phyloP scores from a whole-genome alignment of 805 yeast genomes.

The Maudiozyma serrabonitensis region DNA sequence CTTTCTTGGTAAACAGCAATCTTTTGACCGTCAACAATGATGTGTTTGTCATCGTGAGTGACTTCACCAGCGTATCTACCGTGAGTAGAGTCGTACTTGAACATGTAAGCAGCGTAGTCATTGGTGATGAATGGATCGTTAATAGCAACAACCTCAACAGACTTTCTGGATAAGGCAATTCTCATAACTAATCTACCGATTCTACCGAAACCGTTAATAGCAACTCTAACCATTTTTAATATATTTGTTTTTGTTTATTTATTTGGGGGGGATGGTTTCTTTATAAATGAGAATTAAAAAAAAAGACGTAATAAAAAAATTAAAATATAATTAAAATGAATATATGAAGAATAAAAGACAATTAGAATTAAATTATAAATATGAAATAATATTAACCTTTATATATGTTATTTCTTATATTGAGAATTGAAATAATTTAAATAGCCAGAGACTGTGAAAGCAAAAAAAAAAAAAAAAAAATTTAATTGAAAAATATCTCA shows the following conservation, averaged over 20 bases:
- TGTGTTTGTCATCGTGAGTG: slow-evolving; percentile 39
- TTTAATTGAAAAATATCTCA: no score
- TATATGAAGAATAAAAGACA: neutral
- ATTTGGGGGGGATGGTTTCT: neutral
- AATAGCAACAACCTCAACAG: slow-evolving; percentile 52
- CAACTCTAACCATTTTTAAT: slow-evolving; percentile 31
- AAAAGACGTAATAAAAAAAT: neutral
- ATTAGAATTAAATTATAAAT: neutral
- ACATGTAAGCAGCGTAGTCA: slow-evolving; percentile 66
- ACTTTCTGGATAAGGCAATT: slow-evolving; percentile 45
- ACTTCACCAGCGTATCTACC: slow-evolving; percentile 56
- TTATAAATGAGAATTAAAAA: neutral
- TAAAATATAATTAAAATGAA: neutral
- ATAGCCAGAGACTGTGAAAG: no score
- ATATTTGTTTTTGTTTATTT: slow-evolving; percentile 3
- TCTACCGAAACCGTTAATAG: slow-evolving; percentile 70
- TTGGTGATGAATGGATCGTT: slow-evolving; percentile 62
- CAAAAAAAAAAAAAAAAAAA: no score
- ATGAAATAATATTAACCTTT: neutral
- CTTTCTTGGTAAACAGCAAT: slow-evolving; percentile 50
- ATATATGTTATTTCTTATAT: neutral
- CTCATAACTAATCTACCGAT: slow-evolving; percentile 62
- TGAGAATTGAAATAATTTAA: neutral
- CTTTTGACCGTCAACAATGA: slow-evolving; percentile 45
- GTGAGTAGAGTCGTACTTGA: slow-evolving; percentile 68